Evolutionary conservation across 2,329 filamentous ascomycete genomes (phyloP), one percentile per base, ranked within the genome.

Genomic region (Calonectria henricotiae): DNA sequence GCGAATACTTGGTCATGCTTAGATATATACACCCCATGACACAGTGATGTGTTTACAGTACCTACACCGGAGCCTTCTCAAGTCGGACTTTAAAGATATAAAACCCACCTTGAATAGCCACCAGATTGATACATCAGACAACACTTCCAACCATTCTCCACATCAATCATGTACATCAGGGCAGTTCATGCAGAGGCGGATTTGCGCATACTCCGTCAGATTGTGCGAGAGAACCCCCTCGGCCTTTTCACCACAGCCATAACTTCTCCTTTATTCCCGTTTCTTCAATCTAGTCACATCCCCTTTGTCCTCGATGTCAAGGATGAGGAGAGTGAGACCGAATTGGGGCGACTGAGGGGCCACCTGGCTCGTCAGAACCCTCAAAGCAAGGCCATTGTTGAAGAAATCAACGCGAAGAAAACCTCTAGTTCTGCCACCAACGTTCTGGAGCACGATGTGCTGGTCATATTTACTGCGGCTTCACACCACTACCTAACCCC

Each of bases 401-500:
- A 90, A 65, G 79, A 83, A 0, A 66, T 75, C 0, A 69, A 63
- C 7, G 67, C 62, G 25, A n/a, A 70, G 49, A 63, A 73, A n/a
- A 39, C 63, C 4, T 47, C 67, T 0, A 47, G 73, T 30, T 69
- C 71, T 4, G 30, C 27, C 1, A 39, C n/a, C 72, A 75, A 77
- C 37, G 64, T 79, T 27, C 79, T 86, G n/a, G 79, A 85, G 60
- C 78, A 89, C 39, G 90, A 92, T 66, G 89, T 92, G 1, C 79
- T 91, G 30, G 83, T 93, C 2, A 82, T 92, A 17, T 93, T 93
- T 83, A 92, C 85, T 47, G 84, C 84, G 0, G 83, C 86, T 0
- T 78, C 83, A 1, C 87, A 92, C 47, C 89, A 91, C 80, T 93
- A 93, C 74, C 86, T 93, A 7, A 92, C 91, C 0, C 90, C 91